Conservation (phyloP, 345 rosid species). For the Hibiscus syriacus region DNA sequence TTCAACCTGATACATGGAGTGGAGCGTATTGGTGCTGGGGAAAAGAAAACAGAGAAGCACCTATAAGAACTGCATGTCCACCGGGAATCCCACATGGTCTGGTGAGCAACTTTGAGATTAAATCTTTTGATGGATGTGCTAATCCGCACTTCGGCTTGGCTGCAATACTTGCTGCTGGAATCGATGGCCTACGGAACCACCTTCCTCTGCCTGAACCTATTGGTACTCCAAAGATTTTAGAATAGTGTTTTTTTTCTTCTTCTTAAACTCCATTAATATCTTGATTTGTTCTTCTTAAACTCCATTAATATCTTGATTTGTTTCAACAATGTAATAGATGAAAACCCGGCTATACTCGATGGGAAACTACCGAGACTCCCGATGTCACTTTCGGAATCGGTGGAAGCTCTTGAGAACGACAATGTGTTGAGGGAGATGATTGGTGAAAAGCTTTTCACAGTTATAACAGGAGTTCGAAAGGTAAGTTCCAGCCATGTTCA, state of each 20-base stretch:
- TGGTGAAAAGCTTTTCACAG: slow-evolving; percentile 65
- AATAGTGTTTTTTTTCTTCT: too few species aligned
- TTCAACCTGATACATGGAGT: slow-evolving; percentile 90
- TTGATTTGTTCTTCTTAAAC: neutral
- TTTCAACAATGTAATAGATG: slow-evolving; percentile 31
- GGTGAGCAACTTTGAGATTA: slow-evolving; percentile 92
- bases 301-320: neutral
- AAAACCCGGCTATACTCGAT: slow-evolving; percentile 48
- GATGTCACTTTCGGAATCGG: slow-evolving; percentile 50
- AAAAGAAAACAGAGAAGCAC: slow-evolving; percentile 83
- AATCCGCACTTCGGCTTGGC: slow-evolving; percentile 83
- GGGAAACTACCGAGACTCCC: slow-evolving; percentile 60
- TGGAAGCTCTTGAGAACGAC: slow-evolving; percentile 63
- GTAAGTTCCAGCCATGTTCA: slow-evolving; percentile 22
- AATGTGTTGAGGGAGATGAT: slow-evolving; percentile 42
- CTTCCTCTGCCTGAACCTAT: slow-evolving; percentile 68
- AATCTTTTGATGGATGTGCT: slow-evolving; percentile 83
- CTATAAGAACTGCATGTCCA: slow-evolving; percentile 83
- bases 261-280: neutral
- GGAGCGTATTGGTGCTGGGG: slow-evolving; percentile 99
- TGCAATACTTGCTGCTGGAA: slow-evolving; percentile 71
- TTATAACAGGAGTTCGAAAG: slow-evolving; percentile 79
- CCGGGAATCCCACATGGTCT: slow-evolving; percentile 65
- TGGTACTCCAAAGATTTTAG: too few species aligned
- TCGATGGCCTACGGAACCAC: slow-evolving; percentile 75